phyloP scores from a whole-genome alignment of 805 yeast genomes.

The Maudiozyma pseudohumilis region DNA sequence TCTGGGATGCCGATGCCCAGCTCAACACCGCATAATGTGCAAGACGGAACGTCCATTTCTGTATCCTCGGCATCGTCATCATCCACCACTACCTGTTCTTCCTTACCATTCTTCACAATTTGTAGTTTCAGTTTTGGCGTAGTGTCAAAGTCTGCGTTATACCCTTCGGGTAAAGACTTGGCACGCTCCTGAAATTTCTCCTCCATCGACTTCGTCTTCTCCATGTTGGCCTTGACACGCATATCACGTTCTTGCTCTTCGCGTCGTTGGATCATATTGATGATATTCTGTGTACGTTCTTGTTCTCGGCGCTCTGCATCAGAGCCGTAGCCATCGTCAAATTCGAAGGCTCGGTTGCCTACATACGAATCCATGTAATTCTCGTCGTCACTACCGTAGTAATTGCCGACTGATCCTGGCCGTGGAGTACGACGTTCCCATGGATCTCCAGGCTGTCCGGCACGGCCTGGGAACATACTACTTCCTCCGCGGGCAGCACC shows the following conservation, averaged over 20 bases:
- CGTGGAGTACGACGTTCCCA: too few relatives aligned
- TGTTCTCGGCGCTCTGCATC: constrained; percentile 4
- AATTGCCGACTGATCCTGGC: too few relatives aligned
- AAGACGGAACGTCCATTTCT: constrained; percentile 34
- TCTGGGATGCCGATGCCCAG: constrained; percentile 67
- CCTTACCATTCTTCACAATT: constrained; percentile 13
- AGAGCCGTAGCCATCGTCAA: too few relatives aligned
- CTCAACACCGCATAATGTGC: constrained; percentile 62
- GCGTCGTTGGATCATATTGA: constrained; percentile 27
- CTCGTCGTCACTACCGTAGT: neutral
- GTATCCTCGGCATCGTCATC: constrained; percentile 26
- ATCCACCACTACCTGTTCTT: constrained; percentile 12
- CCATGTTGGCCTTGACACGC: constrained; percentile 18
- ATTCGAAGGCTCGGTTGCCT: neutral
- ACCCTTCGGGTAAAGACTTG: constrained; percentile 21
- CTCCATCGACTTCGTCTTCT: constrained; percentile 21
- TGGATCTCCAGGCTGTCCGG: too few relatives aligned
- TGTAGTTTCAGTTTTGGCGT: constrained; percentile 15
- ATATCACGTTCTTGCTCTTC: constrained; percentile 25
- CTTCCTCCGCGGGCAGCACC: too few relatives aligned
- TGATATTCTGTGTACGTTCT: constrained; percentile 22
- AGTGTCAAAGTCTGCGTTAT: constrained; percentile 23
- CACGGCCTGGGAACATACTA: neutral
- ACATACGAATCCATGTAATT: neutral
- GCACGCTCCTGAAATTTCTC: constrained; percentile 17